A percentile compares a stretch with the other conserved stretches of the same genome.
These are phyloP conservation scores for Echinosophora koreensis DNA, from an alignment of 306 rosid genomes.

Conservation along the genomic window DNA sequence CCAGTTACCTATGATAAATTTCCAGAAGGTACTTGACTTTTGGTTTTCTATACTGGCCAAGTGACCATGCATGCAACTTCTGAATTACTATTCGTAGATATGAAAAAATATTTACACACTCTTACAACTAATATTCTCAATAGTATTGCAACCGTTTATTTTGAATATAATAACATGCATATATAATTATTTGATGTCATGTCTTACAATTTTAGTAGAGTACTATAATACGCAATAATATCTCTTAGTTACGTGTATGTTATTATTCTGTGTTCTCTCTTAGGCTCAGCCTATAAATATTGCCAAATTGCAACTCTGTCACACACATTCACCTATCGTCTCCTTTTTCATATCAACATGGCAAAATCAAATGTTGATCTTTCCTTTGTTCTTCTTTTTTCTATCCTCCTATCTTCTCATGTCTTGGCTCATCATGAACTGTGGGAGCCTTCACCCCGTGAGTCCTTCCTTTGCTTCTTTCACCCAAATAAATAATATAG, in stretches of 20 bases:
- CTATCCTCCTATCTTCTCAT: not conserved
- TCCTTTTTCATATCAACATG: conserved; percentile 1
- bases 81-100: not conserved
- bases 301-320: not conserved
- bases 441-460: not conserved
- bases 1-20: too few relatives aligned
- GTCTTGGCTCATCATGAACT: not conserved
- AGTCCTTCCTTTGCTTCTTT: not conserved
- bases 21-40: not conserved
- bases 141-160: too few relatives aligned
- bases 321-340: not conserved
- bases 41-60: not conserved
- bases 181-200: too few relatives aligned
- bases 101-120: too few relatives aligned
- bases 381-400: not conserved
- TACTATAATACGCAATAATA: too few relatives aligned
- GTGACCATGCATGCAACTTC: not conserved
- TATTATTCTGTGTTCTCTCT: not conserved
- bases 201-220: too few relatives aligned
- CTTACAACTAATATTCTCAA: too few relatives aligned
- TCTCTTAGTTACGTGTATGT: too few relatives aligned
- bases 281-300: not conserved
- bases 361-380: not conserved
- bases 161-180: too few relatives aligned
- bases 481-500: not conserved